Evolutionary conservation across 2,329 filamentous ascomycete species (phyloP), one percentile per base, ranked within the genome.

Genomic region (Ploettnerulaceae sp.): DNA sequence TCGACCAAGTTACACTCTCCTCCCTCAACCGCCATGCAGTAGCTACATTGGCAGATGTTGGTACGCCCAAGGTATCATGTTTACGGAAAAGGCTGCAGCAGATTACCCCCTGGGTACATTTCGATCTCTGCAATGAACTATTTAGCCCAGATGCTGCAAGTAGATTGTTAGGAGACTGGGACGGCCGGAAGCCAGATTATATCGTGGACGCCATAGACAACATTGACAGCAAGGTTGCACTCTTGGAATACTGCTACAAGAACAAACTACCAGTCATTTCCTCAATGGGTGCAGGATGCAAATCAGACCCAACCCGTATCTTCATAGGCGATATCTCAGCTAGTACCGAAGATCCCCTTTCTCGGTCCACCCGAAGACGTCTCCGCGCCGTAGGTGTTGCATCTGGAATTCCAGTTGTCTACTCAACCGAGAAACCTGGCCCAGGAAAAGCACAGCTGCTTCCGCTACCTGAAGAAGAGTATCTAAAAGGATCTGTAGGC

Each of bases 121-220:
- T 95, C 61, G 91, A 98, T 63, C 78, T 89, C 61, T 75, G 81
- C 9, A 87, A 89, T 59, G 85, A 95, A 63, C 82, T 97, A 39
- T 96, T 94, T 66, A 81, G 81, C 51, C 81, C 76, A 36, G 66
- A 71, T 12, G 81, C 73, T 7, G 89, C 89, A 0, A 75, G 77
- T 5, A 64, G 69, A 8, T 71, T 96, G 52, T 71, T 98, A 32
- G 79, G 71, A 0, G 72, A 79, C 0, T 89, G 88, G 82, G 72
- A 76, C 25, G 80, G 72, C 12, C 77, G 75, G 32, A 75, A 75
- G 58, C 89, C 90, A 1, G 84, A 91, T 59, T 98, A 84, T 61
- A 81, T 98, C n/a, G 80, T 98, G 26, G 93, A 98, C 67, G 94
- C 91, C 17, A 98, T 98, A 56, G 93, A 98, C 67, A 97, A 98